Evolutionary conservation across 2,329 filamentous ascomycete genomes (phyloP), one percentile per base, ranked within the genome.

Genomic region (Aspergillus bombycis): DNA sequence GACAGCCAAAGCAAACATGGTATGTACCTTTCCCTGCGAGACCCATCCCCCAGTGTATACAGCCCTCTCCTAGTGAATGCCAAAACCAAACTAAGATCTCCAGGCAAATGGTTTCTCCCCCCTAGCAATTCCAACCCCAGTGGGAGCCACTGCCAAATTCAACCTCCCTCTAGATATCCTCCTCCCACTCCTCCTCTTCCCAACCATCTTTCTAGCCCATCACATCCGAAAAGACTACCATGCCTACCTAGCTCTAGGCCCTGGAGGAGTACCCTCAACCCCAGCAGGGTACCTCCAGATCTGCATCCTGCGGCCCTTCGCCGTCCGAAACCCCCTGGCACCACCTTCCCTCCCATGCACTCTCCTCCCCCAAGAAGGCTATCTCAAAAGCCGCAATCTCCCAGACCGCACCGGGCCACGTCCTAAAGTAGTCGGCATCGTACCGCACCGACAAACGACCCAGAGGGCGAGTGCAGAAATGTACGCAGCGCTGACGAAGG

Each of bases 211-310:
- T 64, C 72, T 81, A 64, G 77, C 91, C 70, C 86, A 88, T 72
- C 86, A 88, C 72, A 91, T 94, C 81, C 71, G 66, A 50, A 68
- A 68, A 62, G 74, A 72, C 64, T 95, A 93, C 78, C 80, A 83
- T 59, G 90, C 89, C 74, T 95, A 93, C 78, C 81, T 94, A 67
- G 86, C 86, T 45, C 87, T 96, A 23, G 92, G 92, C 0, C 92
- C 91, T 0, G 92, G 92, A 28, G 92, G 92, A 63, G 94, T 91
- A 0, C 91, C 92, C 0, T 85, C 89, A 3, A 95, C 90, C 0
- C 85, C 91, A 48, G 67, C 78, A 6, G 92, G 92, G 67, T 96
- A 94, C 76, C 78, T 92, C 30, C 86, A 87, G 61, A 88, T 95
- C 76, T 90, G 89, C 66, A 86, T 88, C 77, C 85, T 94, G 56